These are phyloP conservation scores for Scytalidium lignicola DNA, from an alignment of 2,329 filamentous ascomycete species.

Conservation along the genomic window DNA sequence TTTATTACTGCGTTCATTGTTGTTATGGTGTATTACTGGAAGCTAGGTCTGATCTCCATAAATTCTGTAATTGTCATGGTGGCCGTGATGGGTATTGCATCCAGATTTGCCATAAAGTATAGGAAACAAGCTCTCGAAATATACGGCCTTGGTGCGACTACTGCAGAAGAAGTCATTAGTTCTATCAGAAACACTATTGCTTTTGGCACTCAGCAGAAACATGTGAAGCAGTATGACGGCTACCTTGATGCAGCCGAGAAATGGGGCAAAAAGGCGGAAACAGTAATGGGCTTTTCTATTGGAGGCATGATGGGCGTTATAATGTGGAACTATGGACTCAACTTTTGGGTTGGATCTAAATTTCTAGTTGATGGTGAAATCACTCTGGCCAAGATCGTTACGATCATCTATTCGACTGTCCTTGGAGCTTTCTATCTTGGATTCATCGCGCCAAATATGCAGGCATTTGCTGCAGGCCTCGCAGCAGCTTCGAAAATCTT, in stretches of 20 bases:
- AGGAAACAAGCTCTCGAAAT: background rate
- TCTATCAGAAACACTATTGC: constrained; percentile 3
- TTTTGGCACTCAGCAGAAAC: constrained; percentile 3
- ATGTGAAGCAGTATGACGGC: constrained; percentile 2
- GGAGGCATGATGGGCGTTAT: background rate
- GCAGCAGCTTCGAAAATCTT: constrained; percentile 85
- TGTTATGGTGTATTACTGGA: constrained; percentile 3
- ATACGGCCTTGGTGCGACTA: background rate
- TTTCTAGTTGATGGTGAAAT: constrained; percentile 10
- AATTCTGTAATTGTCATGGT: background rate
- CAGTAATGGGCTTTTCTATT: background rate
- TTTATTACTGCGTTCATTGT: constrained; percentile 10
- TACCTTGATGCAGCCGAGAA: background rate
- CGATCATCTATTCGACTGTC: constrained; percentile 6
- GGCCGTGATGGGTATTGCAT: background rate
- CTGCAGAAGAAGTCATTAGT: background rate
- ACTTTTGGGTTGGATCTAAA: constrained; percentile 13
- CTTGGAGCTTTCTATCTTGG: constrained; percentile 77
- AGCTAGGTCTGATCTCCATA: constrained; percentile 1
- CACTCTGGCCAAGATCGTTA: constrained; percentile 7
- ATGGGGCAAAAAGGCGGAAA: background rate
- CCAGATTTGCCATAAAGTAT: background rate
- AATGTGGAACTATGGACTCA: constrained; percentile 5
- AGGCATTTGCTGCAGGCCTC: constrained; percentile 75
- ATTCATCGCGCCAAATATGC: constrained; percentile 74